Base-by-base conservation (phyloP, 345 rosid genomes). In the Arabis alpina region DNA sequence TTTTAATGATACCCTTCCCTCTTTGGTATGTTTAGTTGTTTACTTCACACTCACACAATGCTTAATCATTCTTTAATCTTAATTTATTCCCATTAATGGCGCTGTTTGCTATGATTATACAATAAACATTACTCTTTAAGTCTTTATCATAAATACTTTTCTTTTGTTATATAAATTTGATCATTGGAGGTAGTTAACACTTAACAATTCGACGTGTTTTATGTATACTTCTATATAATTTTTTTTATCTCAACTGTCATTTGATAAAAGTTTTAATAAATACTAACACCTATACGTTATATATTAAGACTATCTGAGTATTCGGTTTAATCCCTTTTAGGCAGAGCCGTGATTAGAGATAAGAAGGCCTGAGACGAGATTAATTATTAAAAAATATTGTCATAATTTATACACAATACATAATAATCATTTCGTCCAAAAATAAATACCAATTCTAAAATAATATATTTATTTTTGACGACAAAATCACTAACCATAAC, bases 21-120 rank as follows among this genome's bases (percentile, higher is more conserved):
- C 42, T 68, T 45, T 68, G 73, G 73, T 36, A 68, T 56, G 64
- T 56, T 56, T 68, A 68, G 56, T 56, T 56, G 64, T 56, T 56
- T 68, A 68, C 64, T 56, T 36, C 39, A 68, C 72, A 44, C 55
- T 16, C 37, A 32, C 24, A 55, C 56, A 44, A 54, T 54, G 19
- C 28, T 54, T 42, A 53, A 40, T 42, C 53, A 53, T 41, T 50
- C 25, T 14, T 45, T 68, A 32, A 43, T 43, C 41, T 42, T 34
- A 41, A 13, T 13, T 19, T 23, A 55, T 24, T 13, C 45, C 50
- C 52, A 40, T 54, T 66, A 64, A 50, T 66, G 42, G 71, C 70
- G 71, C 70, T 66, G 60, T 52, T 66, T 52, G 61, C 15, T 66
- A 2, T 44, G 10, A 66, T 66, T 44, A 43, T 44, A 44, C 54